Base-by-base conservation (phyloP, 768 basidiomycete genomes). In the Tulasnella sp. region DNA sequence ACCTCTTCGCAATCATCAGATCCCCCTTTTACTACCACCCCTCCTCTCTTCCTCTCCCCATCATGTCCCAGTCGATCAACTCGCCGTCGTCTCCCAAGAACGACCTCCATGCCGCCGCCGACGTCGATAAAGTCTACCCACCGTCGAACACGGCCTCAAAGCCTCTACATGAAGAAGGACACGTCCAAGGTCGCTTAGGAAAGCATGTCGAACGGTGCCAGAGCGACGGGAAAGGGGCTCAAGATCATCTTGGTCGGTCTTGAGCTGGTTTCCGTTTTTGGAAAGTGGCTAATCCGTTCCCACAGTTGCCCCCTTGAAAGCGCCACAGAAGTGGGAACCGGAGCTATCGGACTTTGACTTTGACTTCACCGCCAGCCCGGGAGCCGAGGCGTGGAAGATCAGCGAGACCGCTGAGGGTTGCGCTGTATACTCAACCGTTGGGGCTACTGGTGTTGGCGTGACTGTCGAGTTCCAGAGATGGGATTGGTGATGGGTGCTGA, bases 381-480 rank as follows among this genome's bases (percentile, higher is more conserved):
- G 74, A 48, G 51, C 48, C 16, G 46, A 75, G n/a, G 42, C 57
- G 39, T 75, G 74, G 74, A 9, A n/a, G 32, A 57, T 61, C 29
- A 11, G 74, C 35, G 37, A 57, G n/a, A 75, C 44, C 5, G 10
- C 46, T 29, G 74, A 75, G 18, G 74, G 74, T 3, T 29, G 61
- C 20, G 74, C 74, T 20, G 35, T 57, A 57, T 75, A 57, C 10
- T 75, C 74, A 11, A 61, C 48, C 32, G 51, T 23, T 20, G 20
- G 9, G 13, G 32, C 9, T 13, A 35, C 35, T 26, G 48, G 42
- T 6, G 26, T 29, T 57, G 29, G 46, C 6, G 51, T 75, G 15
- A 51, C 32, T 3, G 74, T 75, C 29, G 29, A 55, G 74, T 57
- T 75, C 74, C 10, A 48, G 44, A 75, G 57, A 48, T 57, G 51